Evolutionary conservation across 2,329 filamentous ascomycete genomes (phyloP), one percentile per base, ranked within the genome.

Genomic region (Cercospora nicotianae): DNA sequence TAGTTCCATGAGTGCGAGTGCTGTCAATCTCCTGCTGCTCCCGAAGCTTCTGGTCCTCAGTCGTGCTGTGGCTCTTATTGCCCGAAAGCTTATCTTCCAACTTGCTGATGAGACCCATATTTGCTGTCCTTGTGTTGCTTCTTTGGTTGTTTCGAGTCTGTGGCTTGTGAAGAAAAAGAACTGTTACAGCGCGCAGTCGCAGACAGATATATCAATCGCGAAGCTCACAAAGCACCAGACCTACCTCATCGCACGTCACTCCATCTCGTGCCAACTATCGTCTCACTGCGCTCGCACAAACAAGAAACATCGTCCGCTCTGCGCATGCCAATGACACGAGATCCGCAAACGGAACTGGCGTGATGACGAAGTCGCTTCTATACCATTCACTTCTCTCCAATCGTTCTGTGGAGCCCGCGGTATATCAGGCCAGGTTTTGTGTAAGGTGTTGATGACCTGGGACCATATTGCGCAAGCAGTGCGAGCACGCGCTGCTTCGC

Each of bases 41-140:
- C 20, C 58, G 65, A 12, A 60, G 61, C 23, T 31, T 33, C 58
- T 68, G 39, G 13, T 68, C 62, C 28, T 65, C 62, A 8, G 62
- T 68, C 2, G 64, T 61, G 30, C 20, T 61, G 59, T 65, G 58
- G 42, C 64, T 67, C 59, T 71, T 71, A 51, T 65, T 67, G 67
- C 69, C 63, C 28, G 66, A 68, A 31, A 68, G 68, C 70, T 72
- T 72, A 20, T 72, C 65, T 66, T 72, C 68, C 36, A 72, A 65
- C 28, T 72, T 72, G 60, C 63, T 53, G 30, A 72, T 60, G 42
- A 70, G 31, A 60, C 70, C 67, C 70, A 72, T 72, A 64, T 48
- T 65, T 30, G 36, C 16, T 61, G 10, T 45, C 5, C 53, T 58
- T 30, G 16, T 10, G 10, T 26, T 51, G 45, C 31, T 26, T 36